Conservation (phyloP, 805 yeast genomes). For the Yarrowia sp. region DNA sequence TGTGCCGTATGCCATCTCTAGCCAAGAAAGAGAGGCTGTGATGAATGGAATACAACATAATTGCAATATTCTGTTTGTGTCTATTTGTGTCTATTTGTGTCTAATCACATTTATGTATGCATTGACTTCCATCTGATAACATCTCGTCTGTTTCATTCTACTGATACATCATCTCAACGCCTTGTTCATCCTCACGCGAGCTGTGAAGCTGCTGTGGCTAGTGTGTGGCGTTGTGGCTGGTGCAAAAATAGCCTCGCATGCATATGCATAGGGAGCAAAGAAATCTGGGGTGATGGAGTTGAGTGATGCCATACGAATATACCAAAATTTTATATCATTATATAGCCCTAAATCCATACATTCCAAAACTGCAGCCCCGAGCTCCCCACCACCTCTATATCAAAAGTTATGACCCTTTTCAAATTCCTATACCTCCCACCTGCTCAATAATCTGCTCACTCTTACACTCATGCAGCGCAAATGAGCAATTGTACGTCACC, state of each 20-base stretch:
- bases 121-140: too few species aligned
- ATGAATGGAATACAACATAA: too few species aligned
- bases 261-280: constrained; percentile 12
- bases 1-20: too few species aligned
- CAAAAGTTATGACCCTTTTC: background rate
- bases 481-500: background rate
- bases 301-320: background rate
- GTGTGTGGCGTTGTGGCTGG: constrained; percentile 20
- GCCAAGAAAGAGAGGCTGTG: too few species aligned
- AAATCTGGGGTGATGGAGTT: background rate
- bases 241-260: background rate
- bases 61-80: too few species aligned
- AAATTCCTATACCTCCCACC: background rate
- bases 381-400: too few species aligned
- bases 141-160: too few species aligned
- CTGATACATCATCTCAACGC: too few species aligned
- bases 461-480: background rate
- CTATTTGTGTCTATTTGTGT: too few species aligned
- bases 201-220: background rate
- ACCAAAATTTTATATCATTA: background rate
- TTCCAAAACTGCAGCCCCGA: background rate
- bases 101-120: too few species aligned
- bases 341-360: too few species aligned
- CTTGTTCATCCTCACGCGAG: background rate
- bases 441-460: background rate